Base-by-base conservation (phyloP, 2,329 filamentous ascomycete genomes). In the Emergomyces pasteurianus region DNA sequence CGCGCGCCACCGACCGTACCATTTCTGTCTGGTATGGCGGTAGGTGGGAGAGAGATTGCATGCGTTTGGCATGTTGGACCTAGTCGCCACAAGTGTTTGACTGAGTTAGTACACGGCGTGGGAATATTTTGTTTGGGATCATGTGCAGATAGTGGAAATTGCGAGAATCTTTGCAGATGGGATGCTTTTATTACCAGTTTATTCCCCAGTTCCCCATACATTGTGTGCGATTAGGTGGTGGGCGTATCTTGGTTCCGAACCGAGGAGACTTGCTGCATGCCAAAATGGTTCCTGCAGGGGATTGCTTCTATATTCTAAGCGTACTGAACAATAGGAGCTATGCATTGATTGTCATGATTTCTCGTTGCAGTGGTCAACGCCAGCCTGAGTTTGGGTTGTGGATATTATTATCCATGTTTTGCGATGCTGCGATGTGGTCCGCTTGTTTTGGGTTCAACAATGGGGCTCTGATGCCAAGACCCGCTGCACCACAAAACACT, bases 21-120 rank as follows among this genome's bases (percentile, higher is more conserved):
- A 95, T 83, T 71, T 97, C 94, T 34, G 91, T 87, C 75, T 95
- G 91, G 73, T 97, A 97, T 3, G 91, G 87, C 0, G 94, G 94
- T 2, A 99, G 83, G 72, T 95, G 86, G 38, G 86, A 79, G 60
- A 99, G 84, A 65, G 89, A 88, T 75, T 94, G 90, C 21, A 89
- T 95, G 72, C 94, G 86, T 81, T 97, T 97, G 73, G 94, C 94
- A 80, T 97, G 89, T 79, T 92, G 88, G 68, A 95, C 92, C 90
- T 96, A 65, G 49, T 34, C 7, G 53, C 14, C 28, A 14, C 38
- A 16, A 21, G n/a, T n/a, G n/a, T 10, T 16, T 16, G 54, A 6
- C 18, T 43, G 16, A 56, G 23, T 56, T 28, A 42, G 34, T 23
- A 28, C 34, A 56, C 21, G 14, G 36, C 14, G 5, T 2, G 54